Conservation (phyloP, 192 early-diverging fungal species). For the Entomortierella beljakovae region DNA sequence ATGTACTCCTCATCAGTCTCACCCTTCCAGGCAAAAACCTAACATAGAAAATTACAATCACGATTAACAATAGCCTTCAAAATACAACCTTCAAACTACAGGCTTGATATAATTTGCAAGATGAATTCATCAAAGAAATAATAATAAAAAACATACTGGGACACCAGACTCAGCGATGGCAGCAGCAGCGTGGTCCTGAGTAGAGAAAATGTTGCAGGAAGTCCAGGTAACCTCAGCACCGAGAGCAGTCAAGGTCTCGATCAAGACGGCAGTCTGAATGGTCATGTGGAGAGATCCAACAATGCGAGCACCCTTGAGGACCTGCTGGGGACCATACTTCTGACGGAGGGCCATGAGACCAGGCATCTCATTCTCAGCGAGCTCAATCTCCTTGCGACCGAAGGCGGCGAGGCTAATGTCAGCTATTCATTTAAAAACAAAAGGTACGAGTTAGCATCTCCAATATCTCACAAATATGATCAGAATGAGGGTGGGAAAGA, state of each 20-base stretch:
- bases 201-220: constrained; percentile 89
- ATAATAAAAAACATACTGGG: constrained; percentile 78
- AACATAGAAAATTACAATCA: constrained; percentile 82
- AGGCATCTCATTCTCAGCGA: constrained; percentile 98
- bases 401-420: constrained; percentile 77
- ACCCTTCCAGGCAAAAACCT: constrained; percentile 96
- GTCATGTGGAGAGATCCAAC: constrained; percentile 99
- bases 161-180: constrained; percentile 97
- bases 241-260: constrained; percentile 94
- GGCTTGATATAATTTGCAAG: constrained; percentile 87
- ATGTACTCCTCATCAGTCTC: constrained; percentile 99
- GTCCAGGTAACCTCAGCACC: constrained; percentile 92
- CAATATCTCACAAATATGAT: background rate
- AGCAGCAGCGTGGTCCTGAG: constrained; percentile 99
- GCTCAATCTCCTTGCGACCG: constrained; percentile 96
- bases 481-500: no score
- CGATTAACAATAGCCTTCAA: background rate
- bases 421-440: constrained; percentile 7
- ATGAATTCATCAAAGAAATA: constrained; percentile 52
- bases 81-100: no score
- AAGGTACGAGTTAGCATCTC: background rate
- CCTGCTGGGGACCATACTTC: constrained; percentile 90
- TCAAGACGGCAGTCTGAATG: constrained; percentile 98
- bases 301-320: constrained; percentile 94
- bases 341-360: constrained; percentile 95